Evolutionary conservation across 345 rosid genomes (phyloP).

Genomic region (Ceriops zippeliana): DNA sequence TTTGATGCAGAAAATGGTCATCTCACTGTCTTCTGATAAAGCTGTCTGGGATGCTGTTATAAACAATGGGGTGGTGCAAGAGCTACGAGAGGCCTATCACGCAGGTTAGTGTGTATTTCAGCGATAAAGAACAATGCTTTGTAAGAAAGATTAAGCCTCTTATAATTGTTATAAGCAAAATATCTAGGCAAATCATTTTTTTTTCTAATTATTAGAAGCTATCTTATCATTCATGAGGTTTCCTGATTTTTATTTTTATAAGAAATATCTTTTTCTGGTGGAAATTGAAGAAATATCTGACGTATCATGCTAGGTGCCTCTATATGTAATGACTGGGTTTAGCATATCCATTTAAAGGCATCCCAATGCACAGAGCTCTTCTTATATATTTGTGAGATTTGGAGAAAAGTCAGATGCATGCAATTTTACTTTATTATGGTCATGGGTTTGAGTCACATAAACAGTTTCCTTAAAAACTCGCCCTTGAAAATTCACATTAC

Average conservation of each 20-base stretch:
- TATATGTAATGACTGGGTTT: no score
- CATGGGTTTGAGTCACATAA: no score
- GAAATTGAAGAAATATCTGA: background rate
- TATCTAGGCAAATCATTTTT: background rate
- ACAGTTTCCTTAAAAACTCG: background rate
- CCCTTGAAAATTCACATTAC: background rate
- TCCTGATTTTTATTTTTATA: background rate
- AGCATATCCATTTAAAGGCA: no score
- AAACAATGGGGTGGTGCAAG: slow-evolving; percentile 68
- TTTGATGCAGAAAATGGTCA: slow-evolving; percentile 65
- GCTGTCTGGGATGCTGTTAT: slow-evolving; percentile 92
- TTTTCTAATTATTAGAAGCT: background rate
- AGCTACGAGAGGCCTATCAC: slow-evolving; percentile 52
- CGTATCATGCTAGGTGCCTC: no score
- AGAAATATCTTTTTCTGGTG: background rate
- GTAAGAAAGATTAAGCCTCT: background rate
- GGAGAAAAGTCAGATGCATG: no score
- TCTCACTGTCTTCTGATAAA: slow-evolving; percentile 72
- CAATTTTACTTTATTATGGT: no score
- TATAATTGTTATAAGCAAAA: background rate
- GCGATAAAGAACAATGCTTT: background rate
- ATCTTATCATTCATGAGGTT: background rate
- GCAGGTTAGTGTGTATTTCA: slow-evolving; percentile 40
- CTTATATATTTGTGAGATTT: no score
- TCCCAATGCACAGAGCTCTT: no score